Percentiles rank a stretch among this genome's conserved stretches.
Evolutionary conservation across 148 eudicot genomes (phyloP).

Genomic region (Chenopodium suecicum): DNA sequence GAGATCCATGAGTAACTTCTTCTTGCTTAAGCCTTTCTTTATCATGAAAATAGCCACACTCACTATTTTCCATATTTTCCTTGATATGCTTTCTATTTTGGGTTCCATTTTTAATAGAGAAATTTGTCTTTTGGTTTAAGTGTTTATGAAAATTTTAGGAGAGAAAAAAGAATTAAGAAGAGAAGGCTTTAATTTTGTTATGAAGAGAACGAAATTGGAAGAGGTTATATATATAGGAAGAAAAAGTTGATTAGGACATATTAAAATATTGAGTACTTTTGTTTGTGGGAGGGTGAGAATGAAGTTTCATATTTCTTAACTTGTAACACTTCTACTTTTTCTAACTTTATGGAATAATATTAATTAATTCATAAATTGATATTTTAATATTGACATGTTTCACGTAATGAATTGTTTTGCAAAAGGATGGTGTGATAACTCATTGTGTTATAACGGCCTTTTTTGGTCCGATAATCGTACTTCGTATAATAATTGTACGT

Average conservation of each 20-base stretch:
- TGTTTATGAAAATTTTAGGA: neutral
- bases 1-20: constrained; percentile 47
- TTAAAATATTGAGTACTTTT: neutral
- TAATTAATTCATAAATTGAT: too few species aligned
- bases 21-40: constrained; percentile 52
- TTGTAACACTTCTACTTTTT: constrained; percentile 9
- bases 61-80: constrained; percentile 44
- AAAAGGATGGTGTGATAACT: neutral
- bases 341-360: constrained; percentile 9
- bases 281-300: constrained; percentile 18
- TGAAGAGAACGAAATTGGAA: neutral
- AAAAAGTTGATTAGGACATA: neutral
- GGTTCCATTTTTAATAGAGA: constrained; percentile 40
- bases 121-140: too few species aligned
- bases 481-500: too few species aligned
- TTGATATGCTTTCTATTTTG: constrained; percentile 39
- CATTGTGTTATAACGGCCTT: too few species aligned
- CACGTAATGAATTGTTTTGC: constrained; percentile 7
- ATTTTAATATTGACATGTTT: neutral
- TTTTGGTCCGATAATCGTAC: too few species aligned
- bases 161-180: neutral
- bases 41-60: constrained; percentile 49
- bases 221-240: constrained; percentile 25
- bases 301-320: constrained; percentile 14
- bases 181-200: constrained; percentile 11